These are phyloP conservation scores for Leishmania arabica DNA, from an alignment of 208 protist species.

Conservation along the genomic window DNA sequence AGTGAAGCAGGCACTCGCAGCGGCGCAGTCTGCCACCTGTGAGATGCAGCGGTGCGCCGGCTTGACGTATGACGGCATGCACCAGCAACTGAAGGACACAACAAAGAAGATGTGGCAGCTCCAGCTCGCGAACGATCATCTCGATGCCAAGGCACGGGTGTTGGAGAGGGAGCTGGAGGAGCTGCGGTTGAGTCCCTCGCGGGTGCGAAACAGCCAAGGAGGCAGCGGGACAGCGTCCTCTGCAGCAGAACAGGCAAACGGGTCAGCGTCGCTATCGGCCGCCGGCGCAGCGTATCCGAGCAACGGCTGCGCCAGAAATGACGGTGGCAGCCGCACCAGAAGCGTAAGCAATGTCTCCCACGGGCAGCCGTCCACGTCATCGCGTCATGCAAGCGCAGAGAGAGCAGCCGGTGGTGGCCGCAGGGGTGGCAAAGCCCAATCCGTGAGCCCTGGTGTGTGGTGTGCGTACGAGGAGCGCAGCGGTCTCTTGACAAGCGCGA, in stretches of 20 bases:
- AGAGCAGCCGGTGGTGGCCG: background rate
- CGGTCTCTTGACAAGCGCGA: background rate
- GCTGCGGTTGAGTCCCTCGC: constrained; percentile 9
- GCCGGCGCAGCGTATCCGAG: background rate
- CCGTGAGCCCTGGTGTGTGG: constrained; percentile 22
- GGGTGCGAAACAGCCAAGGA: background rate
- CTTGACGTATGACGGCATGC: constrained; percentile 7
- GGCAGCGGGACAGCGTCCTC: background rate
- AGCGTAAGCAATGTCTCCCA: background rate
- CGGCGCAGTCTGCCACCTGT: background rate
- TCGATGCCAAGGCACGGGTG: constrained; percentile 34
- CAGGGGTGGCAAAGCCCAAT: background rate
- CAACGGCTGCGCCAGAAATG: background rate
- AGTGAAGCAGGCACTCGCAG: background rate
- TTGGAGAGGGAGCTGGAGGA: constrained; percentile 41
- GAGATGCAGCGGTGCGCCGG: constrained; percentile 2
- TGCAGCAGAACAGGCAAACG: background rate
- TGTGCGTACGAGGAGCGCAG: constrained; percentile 28
- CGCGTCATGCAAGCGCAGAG: background rate
- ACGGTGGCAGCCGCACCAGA: background rate
- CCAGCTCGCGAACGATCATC: constrained; percentile 41
- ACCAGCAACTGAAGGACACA: constrained; percentile 24
- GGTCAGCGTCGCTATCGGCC: background rate
- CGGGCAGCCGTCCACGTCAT: background rate
- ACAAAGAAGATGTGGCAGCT: constrained; percentile 31